Evolutionary conservation across 768 basidiomycete genomes (phyloP), one percentile per base, ranked within the genome.

Genomic region (Boletus speciosus): DNA sequence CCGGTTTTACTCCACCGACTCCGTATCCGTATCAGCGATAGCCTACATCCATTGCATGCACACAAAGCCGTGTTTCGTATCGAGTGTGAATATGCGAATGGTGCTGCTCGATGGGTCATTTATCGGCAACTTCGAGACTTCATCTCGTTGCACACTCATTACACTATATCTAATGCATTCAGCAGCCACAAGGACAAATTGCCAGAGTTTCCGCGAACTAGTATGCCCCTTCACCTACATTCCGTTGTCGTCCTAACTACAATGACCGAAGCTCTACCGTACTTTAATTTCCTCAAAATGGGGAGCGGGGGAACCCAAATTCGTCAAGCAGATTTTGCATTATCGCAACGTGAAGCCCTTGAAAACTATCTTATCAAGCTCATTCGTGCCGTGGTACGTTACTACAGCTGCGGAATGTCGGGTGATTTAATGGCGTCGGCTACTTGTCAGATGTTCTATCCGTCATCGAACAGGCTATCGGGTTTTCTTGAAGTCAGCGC

Each of bases 51-150:
- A 5, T 74, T 90, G 58, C 83, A 92, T 57, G 79, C 82, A 21
- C 74, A 82, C 42, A 89, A 88, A 65, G 83, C 90, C 5, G 84
- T 92, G 2, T 95, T 95, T 67, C 83, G 92, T 15, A 93, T 95
- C 60, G 93, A 95, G 70, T 98, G 94, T 67, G 91, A 97, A 70
- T 98, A 99, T 68, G 96, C 93, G 0, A 94, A 96, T 59, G 93
- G 93, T 21, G 86, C 87, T 12, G 84, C 81, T 65, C 77, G 93
- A 69, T 99, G 97, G 96, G 95, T 97, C 29, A 80, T 93, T n/a
- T 93, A 93, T 71, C 86, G 96, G 49, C 87, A 95, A 71, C 78
- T 97, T 50, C 85, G 91, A 57, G 96, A 98, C 68, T 97, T 99
- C 65, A 51, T 96, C 43, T 88, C 88, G 25, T 72, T 99, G 23